phyloP scores from a whole-genome alignment of 176 grass and related monocot species.

The Ensete ventricosum region DNA sequence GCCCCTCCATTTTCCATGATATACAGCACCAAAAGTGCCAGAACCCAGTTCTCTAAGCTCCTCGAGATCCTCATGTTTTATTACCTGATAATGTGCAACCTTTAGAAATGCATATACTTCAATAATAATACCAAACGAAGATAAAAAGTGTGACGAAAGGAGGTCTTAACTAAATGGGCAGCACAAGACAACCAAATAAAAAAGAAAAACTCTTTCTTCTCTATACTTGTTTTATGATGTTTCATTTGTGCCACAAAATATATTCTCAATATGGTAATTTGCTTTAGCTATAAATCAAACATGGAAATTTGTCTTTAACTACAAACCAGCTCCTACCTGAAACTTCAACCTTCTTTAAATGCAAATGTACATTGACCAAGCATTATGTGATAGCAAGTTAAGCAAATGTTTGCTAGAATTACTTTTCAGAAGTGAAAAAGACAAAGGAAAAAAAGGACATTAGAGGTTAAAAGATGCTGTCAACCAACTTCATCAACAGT shows the following conservation, averaged over 20 bases:
- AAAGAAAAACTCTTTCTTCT: background rate
- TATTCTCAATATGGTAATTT: too few species aligned
- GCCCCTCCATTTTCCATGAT: conserved; percentile 99
- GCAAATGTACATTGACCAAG: background rate
- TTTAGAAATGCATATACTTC: background rate
- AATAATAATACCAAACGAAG: background rate
- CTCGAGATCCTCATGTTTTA: conserved; percentile 93
- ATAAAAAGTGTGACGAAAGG: background rate
- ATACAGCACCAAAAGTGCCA: conserved; percentile 91
- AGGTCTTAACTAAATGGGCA: background rate
- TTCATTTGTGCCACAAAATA: background rate
- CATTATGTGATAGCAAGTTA: too few species aligned
- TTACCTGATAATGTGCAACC: conserved; percentile 40
- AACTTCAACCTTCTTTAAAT: background rate
- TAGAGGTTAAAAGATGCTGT: background rate
- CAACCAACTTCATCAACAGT: background rate
- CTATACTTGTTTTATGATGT: background rate
- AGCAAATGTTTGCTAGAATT: background rate
- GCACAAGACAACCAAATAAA: background rate
- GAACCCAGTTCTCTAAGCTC: conserved; percentile 95
- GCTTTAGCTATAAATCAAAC: too few species aligned
- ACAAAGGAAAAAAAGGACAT: background rate
- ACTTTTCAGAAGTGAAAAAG: background rate
- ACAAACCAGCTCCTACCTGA: background rate
- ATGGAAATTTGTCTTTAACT: background rate